Percentiles rank a stretch among this genome's conserved stretches.
These are phyloP conservation scores for Ustilago shanxiensis DNA, from an alignment of 1,284 basidiomycete genomes.

Conservation along the genomic window DNA sequence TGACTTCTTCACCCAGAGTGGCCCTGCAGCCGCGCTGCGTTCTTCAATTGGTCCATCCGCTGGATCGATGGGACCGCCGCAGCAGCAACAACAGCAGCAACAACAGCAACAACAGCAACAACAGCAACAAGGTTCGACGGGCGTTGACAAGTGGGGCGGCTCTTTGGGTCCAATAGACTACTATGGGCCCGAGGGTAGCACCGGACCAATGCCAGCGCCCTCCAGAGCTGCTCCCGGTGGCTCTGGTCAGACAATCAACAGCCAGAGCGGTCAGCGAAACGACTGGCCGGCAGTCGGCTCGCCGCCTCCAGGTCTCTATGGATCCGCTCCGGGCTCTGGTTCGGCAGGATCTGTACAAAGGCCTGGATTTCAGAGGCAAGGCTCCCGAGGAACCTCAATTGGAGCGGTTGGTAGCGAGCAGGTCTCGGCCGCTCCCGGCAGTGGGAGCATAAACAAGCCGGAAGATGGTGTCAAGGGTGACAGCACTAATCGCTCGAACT, in stretches of 20 bases:
- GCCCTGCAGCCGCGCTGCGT: slow-evolving; percentile 24
- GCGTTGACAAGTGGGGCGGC: slow-evolving; percentile 54
- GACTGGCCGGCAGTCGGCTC: slow-evolving; percentile 58
- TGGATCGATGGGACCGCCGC: slow-evolving; percentile 2
- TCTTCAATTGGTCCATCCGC: slow-evolving; percentile 15
- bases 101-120: slow-evolving; percentile 9
- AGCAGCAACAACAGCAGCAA: slow-evolving; percentile 20
- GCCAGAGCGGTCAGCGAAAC: slow-evolving; percentile 26
- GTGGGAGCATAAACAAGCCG: slow-evolving; percentile 14
- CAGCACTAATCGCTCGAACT: slow-evolving; percentile 8
- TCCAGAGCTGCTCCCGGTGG: slow-evolving; percentile 10
- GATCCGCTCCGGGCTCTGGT: not conserved
- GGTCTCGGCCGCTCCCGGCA: not conserved
- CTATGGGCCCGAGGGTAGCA: slow-evolving; percentile 47
- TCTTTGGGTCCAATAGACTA: slow-evolving; percentile 62
- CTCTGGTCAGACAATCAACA: slow-evolving; percentile 10
- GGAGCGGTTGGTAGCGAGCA: slow-evolving; percentile 17
- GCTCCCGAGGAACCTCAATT: slow-evolving; percentile 32
- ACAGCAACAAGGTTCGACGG: slow-evolving; percentile 13
- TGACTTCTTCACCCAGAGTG: slow-evolving; percentile 37
- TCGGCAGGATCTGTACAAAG: slow-evolving; percentile 13
- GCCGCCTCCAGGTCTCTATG: slow-evolving; percentile 47
- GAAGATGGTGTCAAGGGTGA: slow-evolving; percentile 48
- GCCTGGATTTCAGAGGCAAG: slow-evolving; percentile 40
- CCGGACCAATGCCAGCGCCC: slow-evolving; percentile 25